Evolutionary conservation across 805 yeast genomes (phyloP).

Genomic region (Saccharomycodes ludwigii): DNA sequence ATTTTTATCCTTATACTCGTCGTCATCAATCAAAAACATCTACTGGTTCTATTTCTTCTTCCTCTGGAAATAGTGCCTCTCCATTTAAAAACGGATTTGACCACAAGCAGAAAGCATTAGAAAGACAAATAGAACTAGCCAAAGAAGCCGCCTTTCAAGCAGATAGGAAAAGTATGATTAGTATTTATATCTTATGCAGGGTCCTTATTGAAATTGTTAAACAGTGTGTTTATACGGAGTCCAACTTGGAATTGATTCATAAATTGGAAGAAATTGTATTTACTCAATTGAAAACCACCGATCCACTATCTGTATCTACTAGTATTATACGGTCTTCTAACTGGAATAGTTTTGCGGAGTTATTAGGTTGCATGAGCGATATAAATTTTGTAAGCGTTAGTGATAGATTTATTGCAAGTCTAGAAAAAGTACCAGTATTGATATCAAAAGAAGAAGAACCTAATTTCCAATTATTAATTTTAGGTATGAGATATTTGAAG

Average conservation of each 20-base stretch:
- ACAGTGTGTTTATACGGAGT: constrained; percentile 63
- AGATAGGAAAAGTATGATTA: constrained; percentile 74
- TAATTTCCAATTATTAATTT: constrained; percentile 58
- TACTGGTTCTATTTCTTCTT: no score
- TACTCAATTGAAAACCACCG: constrained; percentile 78
- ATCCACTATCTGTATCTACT: constrained; percentile 55
- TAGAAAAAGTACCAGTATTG: constrained; percentile 64
- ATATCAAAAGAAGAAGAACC: constrained; percentile 42
- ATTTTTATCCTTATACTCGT: no score
- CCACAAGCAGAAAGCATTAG: constrained; percentile 28
- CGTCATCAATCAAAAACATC: no score
- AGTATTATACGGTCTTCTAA: constrained; percentile 77
- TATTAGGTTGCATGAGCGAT: constrained; percentile 83
- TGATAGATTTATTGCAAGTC: constrained; percentile 84
- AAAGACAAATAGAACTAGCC: constrained; percentile 29
- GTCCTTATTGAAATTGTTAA: constrained; percentile 86
- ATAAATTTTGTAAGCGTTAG: constrained; percentile 77
- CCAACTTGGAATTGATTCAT: constrained; percentile 69
- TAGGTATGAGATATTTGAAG: constrained; percentile 82
- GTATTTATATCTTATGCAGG: constrained; percentile 80
- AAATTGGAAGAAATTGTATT: constrained; percentile 89
- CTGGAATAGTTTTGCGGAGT: constrained; percentile 84
- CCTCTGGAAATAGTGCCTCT: no score
- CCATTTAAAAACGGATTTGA: no score
- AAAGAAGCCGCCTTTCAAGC: constrained; percentile 68